Base-by-base conservation (phyloP, 78 protist genomes). In the Pelomyxa schiedti region DNA sequence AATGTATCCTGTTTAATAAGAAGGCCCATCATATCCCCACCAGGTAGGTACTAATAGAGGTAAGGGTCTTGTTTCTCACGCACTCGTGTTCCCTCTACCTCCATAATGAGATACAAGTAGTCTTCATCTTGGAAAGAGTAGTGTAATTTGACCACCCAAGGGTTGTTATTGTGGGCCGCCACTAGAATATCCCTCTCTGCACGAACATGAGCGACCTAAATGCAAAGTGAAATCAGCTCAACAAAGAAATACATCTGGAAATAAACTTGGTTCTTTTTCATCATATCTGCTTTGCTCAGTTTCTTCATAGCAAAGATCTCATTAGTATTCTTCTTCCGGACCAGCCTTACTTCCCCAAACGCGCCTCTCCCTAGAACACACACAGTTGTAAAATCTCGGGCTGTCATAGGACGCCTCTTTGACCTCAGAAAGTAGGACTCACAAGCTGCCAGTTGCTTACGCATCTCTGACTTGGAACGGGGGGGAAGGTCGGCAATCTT, bases 181-280 rank as follows among this genome's bases (percentile, higher is more conserved):
- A 90, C 89, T n/a, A 93, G 71, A 8, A 92, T 72, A 47, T 89
- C 85, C 26, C 94, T 85, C 85, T 95, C 98, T 30, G 90, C 85
- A 35, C 86, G 70, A 0, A 85, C 89, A 30, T 85, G 89, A 22
- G 58, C 37, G 66, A 66, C 88, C 63, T n/a, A n/a, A n/a, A n/a
- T n/a, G n/a, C n/a, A n/a, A n/a, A n/a, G n/a, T n/a, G n/a, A n/a
- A n/a, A n/a, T n/a, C n/a, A n/a, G n/a, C n/a, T n/a, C n/a, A n/a
- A n/a, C n/a, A n/a, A n/a, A n/a, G n/a, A n/a, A n/a, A n/a, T n/a
- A n/a, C n/a, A n/a, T n/a, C n/a, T n/a, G n/a, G n/a, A n/a, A n/a
- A n/a, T n/a, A n/a, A n/a, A n/a, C 66, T 3, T 87, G 85, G 38
- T 87, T 80, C 39, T 82, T 82, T 41, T 82, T 82, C 39, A 87